Percentiles rank a stretch among this genome's conserved stretches.
phyloP scores from a whole-genome alignment of 805 yeast genomes.

The Yarrowia sp. region DNA sequence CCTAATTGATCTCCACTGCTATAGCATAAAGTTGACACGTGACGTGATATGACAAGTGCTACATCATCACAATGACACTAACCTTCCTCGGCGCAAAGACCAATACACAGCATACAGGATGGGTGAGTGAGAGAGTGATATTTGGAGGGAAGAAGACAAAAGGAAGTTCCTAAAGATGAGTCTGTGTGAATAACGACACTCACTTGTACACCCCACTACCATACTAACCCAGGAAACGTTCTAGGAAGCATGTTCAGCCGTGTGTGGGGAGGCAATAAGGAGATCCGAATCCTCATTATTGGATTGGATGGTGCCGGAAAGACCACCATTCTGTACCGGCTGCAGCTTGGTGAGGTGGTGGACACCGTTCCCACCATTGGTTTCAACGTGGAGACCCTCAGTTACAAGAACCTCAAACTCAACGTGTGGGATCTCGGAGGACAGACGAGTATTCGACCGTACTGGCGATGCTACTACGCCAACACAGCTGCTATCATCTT shows the following conservation, averaged over 20 bases:
- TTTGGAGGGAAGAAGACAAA: too few relatives aligned
- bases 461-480: conserved; percentile 96
- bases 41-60: conserved; percentile 21
- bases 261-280: conserved; percentile 89
- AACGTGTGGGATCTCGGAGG: conserved; percentile 99
- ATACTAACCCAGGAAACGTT: conserved; percentile 65
- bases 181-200: not conserved
- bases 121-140: conserved; percentile 28
- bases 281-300: conserved; percentile 84
- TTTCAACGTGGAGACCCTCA: conserved; percentile 91
- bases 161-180: too few relatives aligned
- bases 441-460: conserved; percentile 92
- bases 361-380: conserved; percentile 86
- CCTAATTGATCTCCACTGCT: too few relatives aligned
- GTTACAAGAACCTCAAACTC: conserved; percentile 84
- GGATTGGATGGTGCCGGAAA: conserved; percentile 98
- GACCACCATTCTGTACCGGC: conserved; percentile 88
- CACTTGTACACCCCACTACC: not conserved
- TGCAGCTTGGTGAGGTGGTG: conserved; percentile 86
- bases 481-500: conserved; percentile 94
- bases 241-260: conserved; percentile 86
- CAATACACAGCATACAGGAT: conserved; percentile 36
- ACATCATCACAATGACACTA: conserved; percentile 26
- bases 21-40: conserved; percentile 25
- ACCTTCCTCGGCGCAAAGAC: conserved; percentile 35